Evolutionary conservation across 306 rosid species (phyloP).

Genomic region (Trifolium fragiferum): DNA sequence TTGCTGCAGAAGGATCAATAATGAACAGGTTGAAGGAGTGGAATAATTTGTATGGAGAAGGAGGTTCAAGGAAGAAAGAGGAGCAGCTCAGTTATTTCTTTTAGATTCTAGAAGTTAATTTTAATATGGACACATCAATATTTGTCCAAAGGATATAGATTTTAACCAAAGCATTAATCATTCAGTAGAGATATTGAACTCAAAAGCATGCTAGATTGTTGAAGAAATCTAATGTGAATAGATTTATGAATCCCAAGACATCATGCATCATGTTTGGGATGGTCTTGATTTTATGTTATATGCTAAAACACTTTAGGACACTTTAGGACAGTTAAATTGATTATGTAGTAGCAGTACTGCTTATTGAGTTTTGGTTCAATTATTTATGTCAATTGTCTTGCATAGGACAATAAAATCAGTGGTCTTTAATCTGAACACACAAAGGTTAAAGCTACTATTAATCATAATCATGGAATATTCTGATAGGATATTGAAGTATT

Average conservation of each 20-base stretch:
- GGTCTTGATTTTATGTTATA: not conserved
- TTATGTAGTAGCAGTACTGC: not conserved
- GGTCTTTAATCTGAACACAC: too few species aligned
- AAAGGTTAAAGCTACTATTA: not conserved
- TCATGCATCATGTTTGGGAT: not conserved
- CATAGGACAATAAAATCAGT: too few species aligned
- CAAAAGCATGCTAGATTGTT: slow-evolving; percentile 15
- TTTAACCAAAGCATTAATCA: slow-evolving; percentile 17
- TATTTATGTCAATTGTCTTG: too few species aligned
- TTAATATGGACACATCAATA: slow-evolving; percentile 32
- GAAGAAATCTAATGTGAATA: slow-evolving; percentile 22
- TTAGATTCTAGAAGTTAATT: slow-evolving; percentile 41
- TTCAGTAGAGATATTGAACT: slow-evolving; percentile 31
- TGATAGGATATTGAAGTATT: not conserved
- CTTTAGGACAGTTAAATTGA: too few species aligned
- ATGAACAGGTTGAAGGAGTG: slow-evolving; percentile 88
- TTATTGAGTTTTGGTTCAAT: not conserved
- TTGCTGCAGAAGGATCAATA: slow-evolving; percentile 77
- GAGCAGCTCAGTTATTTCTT: slow-evolving; percentile 86
- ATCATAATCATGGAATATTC: not conserved
- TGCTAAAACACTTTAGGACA: not conserved
- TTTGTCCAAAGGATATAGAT: slow-evolving; percentile 35
- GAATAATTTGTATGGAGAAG: slow-evolving; percentile 89
- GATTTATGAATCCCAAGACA: not conserved
- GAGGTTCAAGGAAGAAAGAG: slow-evolving; percentile 95